Evolutionary conservation across 192 early-diverging fungal genomes (phyloP).

Genomic region (Linnemannia schmuckeri): DNA sequence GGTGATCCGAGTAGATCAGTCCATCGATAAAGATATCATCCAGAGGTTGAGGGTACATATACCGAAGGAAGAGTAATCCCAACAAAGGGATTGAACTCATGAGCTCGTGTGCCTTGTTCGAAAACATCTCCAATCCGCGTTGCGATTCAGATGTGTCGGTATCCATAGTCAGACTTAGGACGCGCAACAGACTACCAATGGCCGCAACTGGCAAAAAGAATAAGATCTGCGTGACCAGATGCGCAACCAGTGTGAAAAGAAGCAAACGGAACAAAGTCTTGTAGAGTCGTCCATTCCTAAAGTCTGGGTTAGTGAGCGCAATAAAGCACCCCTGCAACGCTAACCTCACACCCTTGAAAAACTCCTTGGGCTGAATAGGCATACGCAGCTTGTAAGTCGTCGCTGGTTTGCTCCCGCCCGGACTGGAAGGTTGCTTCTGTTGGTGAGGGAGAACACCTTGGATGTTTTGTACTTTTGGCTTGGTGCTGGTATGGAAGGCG

Average conservation of each 20-base stretch:
- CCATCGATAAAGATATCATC: constrained; percentile 72
- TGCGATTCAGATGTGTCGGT: constrained; percentile 54
- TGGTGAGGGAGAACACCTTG: constrained; percentile 18
- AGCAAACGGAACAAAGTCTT: constrained; percentile 58
- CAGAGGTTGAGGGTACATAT: constrained; percentile 70
- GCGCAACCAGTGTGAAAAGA: constrained; percentile 53
- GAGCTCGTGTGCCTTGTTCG: constrained; percentile 52
- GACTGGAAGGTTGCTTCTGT: not conserved
- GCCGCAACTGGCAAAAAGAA: constrained; percentile 59
- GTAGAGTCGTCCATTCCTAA: constrained; percentile 59
- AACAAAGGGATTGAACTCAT: constrained; percentile 62
- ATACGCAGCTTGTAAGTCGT: constrained; percentile 30
- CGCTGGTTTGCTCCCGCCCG: not conserved
- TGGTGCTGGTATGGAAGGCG: constrained; percentile 10
- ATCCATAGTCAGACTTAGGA: constrained; percentile 25
- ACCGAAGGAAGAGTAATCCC: constrained; percentile 67
- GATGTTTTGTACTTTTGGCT: constrained; percentile 25
- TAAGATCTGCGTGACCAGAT: constrained; percentile 59
- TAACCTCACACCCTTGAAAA: constrained; percentile 53
- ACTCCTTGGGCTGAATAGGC: constrained; percentile 54
- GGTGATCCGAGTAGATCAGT: constrained; percentile 58
- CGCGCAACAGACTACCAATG: constrained; percentile 47
- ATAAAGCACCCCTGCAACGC: constrained; percentile 61
- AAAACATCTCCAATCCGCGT: constrained; percentile 40
- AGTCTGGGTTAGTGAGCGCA: constrained; percentile 60